Percentiles rank a stretch among this genome's conserved stretches.
These are phyloP conservation scores for Ophiostoma ips DNA, from an alignment of 2,329 filamentous ascomycete species.

Conservation along the genomic window DNA sequence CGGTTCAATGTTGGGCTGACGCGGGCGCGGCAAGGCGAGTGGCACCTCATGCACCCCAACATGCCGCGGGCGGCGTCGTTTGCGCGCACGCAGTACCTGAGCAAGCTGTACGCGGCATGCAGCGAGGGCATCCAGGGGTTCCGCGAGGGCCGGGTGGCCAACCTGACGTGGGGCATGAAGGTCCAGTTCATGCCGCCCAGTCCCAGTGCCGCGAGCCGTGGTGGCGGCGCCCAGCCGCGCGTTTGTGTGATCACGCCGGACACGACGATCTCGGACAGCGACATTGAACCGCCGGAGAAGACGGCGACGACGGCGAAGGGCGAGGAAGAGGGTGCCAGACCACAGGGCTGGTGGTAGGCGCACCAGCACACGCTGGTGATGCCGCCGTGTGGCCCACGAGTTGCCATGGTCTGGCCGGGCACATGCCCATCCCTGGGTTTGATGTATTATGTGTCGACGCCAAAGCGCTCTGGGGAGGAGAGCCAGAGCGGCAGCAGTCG, in stretches of 20 bases:
- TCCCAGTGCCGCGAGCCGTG: no score
- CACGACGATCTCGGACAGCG: background rate
- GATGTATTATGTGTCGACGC: background rate
- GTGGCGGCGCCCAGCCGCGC: no score
- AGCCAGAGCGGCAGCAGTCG: background rate
- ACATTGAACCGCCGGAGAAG: background rate
- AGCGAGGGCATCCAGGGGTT: conserved; percentile 2
- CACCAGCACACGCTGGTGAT: background rate
- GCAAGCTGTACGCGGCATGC: conserved; percentile 12
- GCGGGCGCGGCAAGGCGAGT: conserved; percentile 29
- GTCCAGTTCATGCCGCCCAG: background rate
- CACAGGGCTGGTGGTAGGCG: background rate
- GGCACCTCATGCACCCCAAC: conserved; percentile 29
- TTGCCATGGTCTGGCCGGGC: background rate
- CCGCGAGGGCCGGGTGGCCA: conserved; percentile 11
- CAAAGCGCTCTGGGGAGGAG: background rate
- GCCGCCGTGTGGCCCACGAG: background rate
- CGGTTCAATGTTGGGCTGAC: conserved; percentile 33
- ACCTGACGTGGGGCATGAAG: background rate
- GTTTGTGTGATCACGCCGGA: background rate
- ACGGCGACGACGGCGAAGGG: no score
- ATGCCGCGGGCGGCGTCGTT: conserved; percentile 17
- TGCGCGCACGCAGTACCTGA: conserved; percentile 6
- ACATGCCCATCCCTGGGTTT: no score
- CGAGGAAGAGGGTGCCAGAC: no score